Percentiles rank a stretch among this genome's conserved stretches.
Evolutionary conservation across 192 early-diverging fungal genomes (phyloP).

Genomic region (Coemansia sp.): DNA sequence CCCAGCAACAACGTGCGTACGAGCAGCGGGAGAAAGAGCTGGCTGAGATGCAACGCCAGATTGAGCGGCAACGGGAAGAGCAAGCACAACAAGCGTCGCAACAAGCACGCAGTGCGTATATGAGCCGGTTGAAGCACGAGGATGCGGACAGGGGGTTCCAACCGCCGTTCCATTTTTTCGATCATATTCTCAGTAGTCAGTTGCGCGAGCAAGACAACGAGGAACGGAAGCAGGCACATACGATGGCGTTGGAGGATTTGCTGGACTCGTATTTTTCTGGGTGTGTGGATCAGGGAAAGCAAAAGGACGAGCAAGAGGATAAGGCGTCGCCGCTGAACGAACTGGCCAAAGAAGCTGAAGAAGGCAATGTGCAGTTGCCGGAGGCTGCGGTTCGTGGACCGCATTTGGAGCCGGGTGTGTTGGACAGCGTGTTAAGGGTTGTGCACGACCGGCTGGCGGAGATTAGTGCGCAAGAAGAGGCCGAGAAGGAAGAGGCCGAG

Average conservation of each 20-base stretch:
- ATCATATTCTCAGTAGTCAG: slow-evolving; percentile 38
- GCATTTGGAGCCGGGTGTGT: slow-evolving; percentile 15
- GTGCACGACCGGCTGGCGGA: slow-evolving; percentile 40
- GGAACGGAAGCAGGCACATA: slow-evolving; percentile 37
- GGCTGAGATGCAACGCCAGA: slow-evolving; percentile 16
- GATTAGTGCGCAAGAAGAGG: slow-evolving; percentile 31
- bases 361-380: too few species aligned
- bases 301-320: background rate
- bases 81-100: slow-evolving; percentile 23
- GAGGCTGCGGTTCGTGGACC: background rate
- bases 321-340: background rate
- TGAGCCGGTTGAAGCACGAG: slow-evolving; percentile 20
- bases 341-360: background rate
- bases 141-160: slow-evolving; percentile 15
- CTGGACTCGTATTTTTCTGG: slow-evolving; percentile 40
- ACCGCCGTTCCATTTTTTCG: slow-evolving; percentile 46
- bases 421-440: slow-evolving; percentile 41
- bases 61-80: slow-evolving; percentile 26
- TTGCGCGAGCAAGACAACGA: slow-evolving; percentile 34
- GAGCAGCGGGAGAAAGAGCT: slow-evolving; percentile 30
- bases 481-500: slow-evolving; percentile 1
- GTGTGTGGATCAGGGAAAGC: background rate
- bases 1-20: slow-evolving; percentile 29
- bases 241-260: slow-evolving; percentile 20
- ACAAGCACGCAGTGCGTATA: slow-evolving; percentile 20